Conservation (phyloP, 2,329 filamentous ascomycete species). For the Grosmannia serpens region DNA sequence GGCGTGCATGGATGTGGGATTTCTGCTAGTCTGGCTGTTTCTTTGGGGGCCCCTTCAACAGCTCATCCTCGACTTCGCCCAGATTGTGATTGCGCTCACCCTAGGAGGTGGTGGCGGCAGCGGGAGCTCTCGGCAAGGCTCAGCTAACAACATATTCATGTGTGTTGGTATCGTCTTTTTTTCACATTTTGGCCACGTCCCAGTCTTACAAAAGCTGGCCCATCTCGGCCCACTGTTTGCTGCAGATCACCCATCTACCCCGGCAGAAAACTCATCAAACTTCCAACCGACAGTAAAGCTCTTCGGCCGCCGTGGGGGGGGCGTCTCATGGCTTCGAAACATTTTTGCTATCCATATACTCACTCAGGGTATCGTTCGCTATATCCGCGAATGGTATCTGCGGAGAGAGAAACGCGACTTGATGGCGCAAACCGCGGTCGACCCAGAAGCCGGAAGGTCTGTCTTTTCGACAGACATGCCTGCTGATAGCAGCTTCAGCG, state of each 20-base stretch:
- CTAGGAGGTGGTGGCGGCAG: constrained; percentile 60
- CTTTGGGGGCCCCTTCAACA: constrained; percentile 81
- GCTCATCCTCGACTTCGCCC: constrained; percentile 78
- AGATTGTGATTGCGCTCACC: constrained; percentile 86
- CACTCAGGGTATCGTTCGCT: constrained; percentile 60
- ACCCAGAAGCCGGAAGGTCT: constrained; percentile 52
- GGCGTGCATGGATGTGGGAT: constrained; percentile 70
- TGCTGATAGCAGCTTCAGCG: constrained; percentile 36
- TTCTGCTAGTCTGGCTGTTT: constrained; percentile 76
- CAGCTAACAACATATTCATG: constrained; percentile 59
- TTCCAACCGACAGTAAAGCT: constrained; percentile 30
- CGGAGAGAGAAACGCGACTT: constrained; percentile 45
- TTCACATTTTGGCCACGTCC: constrained; percentile 36
- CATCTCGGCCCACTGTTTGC: constrained; percentile 23
- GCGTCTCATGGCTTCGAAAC: constrained; percentile 56
- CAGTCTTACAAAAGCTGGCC: constrained; percentile 32
- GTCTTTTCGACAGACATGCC: constrained; percentile 23
- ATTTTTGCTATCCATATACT: constrained; percentile 64
- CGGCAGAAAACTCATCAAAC: constrained; percentile 33
- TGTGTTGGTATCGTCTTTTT: constrained; percentile 57
- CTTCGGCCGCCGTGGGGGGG: constrained; percentile 43
- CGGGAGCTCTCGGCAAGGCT: constrained; percentile 54
- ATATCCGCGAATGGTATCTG: constrained; percentile 58
- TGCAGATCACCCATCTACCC: constrained; percentile 19
- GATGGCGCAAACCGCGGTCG: constrained; percentile 34